Base-by-base conservation (phyloP, 2,329 filamentous ascomycete species). In the Colletotrichum gloeosporioides region DNA sequence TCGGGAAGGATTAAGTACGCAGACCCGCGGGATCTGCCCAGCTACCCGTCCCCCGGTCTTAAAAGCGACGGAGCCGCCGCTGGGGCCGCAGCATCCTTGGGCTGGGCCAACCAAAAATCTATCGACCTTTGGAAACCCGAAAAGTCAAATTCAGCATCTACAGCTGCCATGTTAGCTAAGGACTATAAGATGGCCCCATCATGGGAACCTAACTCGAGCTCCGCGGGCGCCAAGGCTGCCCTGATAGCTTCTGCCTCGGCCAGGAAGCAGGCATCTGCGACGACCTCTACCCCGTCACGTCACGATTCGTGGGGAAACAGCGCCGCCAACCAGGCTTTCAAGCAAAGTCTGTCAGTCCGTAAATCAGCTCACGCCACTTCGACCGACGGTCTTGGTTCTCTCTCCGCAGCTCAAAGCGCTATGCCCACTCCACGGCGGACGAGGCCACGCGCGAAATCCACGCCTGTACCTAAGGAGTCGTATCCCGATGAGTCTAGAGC, bases 351-450 rank as follows among this genome's bases (percentile, higher is more conserved):
- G 15, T 64, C 76, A 18, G 79, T 69, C 73, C 78, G 71, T 84
- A 83, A 39, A 79, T 87, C 53, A 86, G 85, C 70, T 4, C 34
- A 73, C 8, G 53, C 53, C 6, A 79, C 83, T n/a, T 81, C 82
- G 12, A 83, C 83, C 0, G 65, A 62, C 32, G 71, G 39, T 63
- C 79, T 68, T 77, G 93, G 91, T 75, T 95, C 95, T 2, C 87
- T 96, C 63, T 87, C 91, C 44, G 95, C 95, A 57, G 96, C 95
- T 15, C 94, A 93, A 66, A 95, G 92, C 32, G 95, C 95, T n/a
- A 93, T 95, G 86, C 88, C 91, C 32, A 39, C 64, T 5, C 16
- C 34, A n/a, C 53, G 25, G n/a, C 88, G 86, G 32, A 87, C 85
- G 63, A 90, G 93, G 74, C 90, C 89, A 75, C 90, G 94, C 77